These are phyloP conservation scores for Calonectria pauciramosa DNA, from an alignment of 2,329 filamentous ascomycete species.

Conservation along the genomic window DNA sequence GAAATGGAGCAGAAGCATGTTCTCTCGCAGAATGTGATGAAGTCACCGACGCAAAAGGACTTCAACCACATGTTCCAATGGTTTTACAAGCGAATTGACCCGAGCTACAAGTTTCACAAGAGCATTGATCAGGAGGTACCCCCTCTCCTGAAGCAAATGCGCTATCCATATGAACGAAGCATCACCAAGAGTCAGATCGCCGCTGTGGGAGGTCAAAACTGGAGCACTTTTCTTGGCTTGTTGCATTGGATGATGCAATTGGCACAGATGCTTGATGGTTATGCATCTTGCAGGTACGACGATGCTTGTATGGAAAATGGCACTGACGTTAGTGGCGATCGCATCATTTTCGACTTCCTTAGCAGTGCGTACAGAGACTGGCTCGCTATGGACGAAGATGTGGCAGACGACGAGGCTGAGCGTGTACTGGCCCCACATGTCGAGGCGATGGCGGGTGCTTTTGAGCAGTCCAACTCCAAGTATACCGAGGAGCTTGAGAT, in stretches of 20 bases:
- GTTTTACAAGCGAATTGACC: conserved; percentile 96
- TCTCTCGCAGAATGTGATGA: conserved; percentile 90
- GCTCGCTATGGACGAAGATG: conserved; percentile 92
- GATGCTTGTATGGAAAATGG: conserved; percentile 91
- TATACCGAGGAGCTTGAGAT: conserved; percentile 87
- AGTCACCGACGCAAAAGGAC: conserved; percentile 96
- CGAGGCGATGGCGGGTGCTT: conserved; percentile 87
- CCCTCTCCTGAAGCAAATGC: conserved; percentile 89
- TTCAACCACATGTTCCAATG: conserved; percentile 99
- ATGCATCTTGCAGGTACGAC: conserved; percentile 83
- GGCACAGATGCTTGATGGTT: conserved; percentile 92
- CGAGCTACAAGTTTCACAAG: conserved; percentile 92
- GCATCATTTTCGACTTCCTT: conserved; percentile 94
- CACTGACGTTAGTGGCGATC: conserved; percentile 88
- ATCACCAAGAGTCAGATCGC: conserved; percentile 97
- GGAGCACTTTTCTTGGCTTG: conserved; percentile 93
- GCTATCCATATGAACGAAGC: conserved; percentile 94
- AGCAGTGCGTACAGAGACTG: conserved; percentile 93
- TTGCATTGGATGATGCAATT: conserved; percentile 99
- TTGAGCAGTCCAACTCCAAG: conserved; percentile 86
- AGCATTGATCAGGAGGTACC: conserved; percentile 96
- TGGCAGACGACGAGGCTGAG: conserved; percentile 86
- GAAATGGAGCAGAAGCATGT: conserved; percentile 98
- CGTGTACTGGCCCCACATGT: conserved; percentile 86
- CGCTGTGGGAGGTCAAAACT: conserved; percentile 96